These are phyloP conservation scores for Myriosclerotinia duriaeana DNA, from an alignment of 2,329 filamentous ascomycete species.

Conservation along the genomic window DNA sequence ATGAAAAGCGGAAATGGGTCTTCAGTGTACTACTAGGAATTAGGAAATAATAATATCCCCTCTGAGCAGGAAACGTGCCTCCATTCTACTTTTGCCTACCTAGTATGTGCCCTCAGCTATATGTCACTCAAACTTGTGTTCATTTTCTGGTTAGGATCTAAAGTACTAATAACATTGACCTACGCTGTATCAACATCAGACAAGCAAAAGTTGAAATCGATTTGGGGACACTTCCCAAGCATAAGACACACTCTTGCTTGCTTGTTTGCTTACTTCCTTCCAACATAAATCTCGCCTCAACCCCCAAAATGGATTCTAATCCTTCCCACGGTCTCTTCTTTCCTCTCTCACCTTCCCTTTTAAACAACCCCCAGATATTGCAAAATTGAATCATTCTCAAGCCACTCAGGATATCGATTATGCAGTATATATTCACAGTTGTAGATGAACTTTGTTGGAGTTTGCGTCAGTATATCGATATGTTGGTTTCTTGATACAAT, in stretches of 20 bases:
- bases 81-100: not conserved
- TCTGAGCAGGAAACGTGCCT: conserved; percentile 3
- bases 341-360: not conserved
- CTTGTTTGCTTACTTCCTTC: not conserved
- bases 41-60: conserved; percentile 25
- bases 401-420: too few species aligned
- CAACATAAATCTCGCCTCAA: not conserved
- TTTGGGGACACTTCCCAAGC: not conserved
- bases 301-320: not conserved
- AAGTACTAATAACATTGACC: not conserved
- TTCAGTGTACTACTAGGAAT: conserved; percentile 24
- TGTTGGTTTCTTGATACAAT: too few species aligned
- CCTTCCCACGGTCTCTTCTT: not conserved
- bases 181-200: not conserved
- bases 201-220: not conserved
- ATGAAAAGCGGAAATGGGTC: conserved; percentile 3
- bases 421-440: too few species aligned
- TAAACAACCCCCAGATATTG: not conserved
- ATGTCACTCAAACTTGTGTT: not conserved
- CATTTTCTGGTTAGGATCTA: not conserved
- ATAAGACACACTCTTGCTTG: not conserved
- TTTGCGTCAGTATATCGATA: too few species aligned
- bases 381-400: too few species aligned
- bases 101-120: not conserved
- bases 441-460: too few species aligned